Conservation (phyloP, 331 rosid species). For the Pyrus hybrid region DNA sequence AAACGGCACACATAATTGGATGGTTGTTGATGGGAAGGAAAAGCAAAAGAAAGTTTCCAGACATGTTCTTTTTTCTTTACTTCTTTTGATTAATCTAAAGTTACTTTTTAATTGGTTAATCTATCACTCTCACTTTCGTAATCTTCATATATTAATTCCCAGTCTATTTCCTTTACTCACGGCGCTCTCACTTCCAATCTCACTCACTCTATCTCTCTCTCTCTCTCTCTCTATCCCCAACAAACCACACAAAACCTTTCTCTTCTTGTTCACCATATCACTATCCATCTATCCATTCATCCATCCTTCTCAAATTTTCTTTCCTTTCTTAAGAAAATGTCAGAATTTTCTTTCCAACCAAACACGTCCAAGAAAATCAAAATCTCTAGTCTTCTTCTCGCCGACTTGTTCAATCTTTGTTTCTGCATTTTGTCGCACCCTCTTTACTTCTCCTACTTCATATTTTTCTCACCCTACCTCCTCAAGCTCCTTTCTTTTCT, state of each 20-base stretch:
- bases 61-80: background rate
- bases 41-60: background rate
- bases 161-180: conserved; percentile 81
- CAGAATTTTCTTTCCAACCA: conserved; percentile 44
- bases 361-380: conserved; percentile 34
- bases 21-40: conserved; percentile 9
- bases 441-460: conserved; percentile 71
- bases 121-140: too few species aligned
- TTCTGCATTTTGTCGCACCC: conserved; percentile 79
- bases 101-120: conserved; percentile 22
- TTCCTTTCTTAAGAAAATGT: conserved; percentile 42
- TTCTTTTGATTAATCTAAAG: conserved; percentile 23
- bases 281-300: too few species aligned
- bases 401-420: conserved; percentile 30
- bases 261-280: background rate
- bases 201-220: conserved; percentile 6
- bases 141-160: conserved; percentile 21
- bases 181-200: conserved; percentile 50
- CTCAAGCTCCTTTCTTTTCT: conserved; percentile 64
- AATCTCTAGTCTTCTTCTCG: conserved; percentile 31
- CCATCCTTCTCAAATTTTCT: background rate
- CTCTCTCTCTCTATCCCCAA: too few species aligned
- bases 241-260: too few species aligned
- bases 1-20: background rate
- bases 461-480: conserved; percentile 82